Base-by-base conservation (phyloP, 2,329 filamentous ascomycete species). In the Xylariaceae sp. region DNA sequence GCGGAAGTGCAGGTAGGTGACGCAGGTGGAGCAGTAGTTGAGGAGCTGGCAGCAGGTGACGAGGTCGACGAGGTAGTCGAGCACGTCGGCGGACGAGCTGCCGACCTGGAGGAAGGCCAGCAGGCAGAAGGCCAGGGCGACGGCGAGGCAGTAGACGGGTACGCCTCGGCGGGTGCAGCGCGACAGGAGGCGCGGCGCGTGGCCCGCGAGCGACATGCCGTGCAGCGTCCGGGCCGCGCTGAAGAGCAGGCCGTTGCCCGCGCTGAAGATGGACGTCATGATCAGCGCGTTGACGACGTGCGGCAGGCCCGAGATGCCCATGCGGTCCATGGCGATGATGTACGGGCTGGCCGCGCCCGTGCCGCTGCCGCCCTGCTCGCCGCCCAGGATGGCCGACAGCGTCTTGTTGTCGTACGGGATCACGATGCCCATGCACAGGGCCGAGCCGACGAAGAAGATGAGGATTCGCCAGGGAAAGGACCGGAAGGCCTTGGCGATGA, bases 371-470 rank as follows among this genome's bases (percentile, higher is more conserved):
- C 67, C 65, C 23, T 63, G 64, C 2, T 61, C 59, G 5, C 63
- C 65, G 2, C 60, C 58, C 4, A 63, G 53, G 43, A 77, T 74
- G 1, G 72, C 72, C 11, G 49, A 60, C 39, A 81, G 59, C 13
- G 67, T 68, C 1, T 60, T 40, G 43, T 78, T 73, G 35, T 78
- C 67, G 53, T 72, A 72, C 5, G 77, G 63, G 33, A 80, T 64
- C 36, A 78, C 50, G 32, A 80, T 72, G 5, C 74, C 75, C 13
- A 80, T 66, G 29, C 64, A 67, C 3, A 84, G 60, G 5, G 73
- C 72, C 3, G 75, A 72, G 8, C 79, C 65, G 17, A 80, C 65
- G 56, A 80, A 82, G 57, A 83, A 81, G 1, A 68, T 49, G 0
- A 69, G 72, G 22, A 81, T 58, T 22, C 77, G 70, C 49, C 73